These are phyloP conservation scores for Porodaedalea pini DNA, from an alignment of 1,284 basidiomycete genomes.

Conservation along the genomic window DNA sequence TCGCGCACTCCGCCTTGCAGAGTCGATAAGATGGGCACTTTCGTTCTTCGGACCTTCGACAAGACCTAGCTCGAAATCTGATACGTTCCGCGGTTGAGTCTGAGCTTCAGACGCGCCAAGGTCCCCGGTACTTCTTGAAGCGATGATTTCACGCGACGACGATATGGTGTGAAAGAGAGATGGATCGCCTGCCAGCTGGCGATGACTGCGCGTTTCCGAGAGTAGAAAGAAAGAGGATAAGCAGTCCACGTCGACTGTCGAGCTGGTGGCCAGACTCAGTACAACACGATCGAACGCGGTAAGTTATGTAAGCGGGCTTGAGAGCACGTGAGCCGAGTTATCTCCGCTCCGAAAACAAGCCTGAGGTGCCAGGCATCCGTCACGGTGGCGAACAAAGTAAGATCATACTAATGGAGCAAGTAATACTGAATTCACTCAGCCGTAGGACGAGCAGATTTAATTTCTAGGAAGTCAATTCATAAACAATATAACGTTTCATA, in stretches of 20 bases:
- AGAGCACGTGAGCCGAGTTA: too few species aligned
- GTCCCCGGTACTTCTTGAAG: neutral
- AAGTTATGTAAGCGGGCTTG: too few species aligned
- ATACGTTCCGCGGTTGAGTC: neutral
- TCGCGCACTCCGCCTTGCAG: constrained; percentile 6
- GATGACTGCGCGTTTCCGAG: neutral
- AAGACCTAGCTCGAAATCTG: neutral
- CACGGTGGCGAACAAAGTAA: too few species aligned
- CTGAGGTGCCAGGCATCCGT: too few species aligned
- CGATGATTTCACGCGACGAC: neutral
- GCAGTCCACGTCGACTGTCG: constrained; percentile 7
- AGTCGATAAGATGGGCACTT: constrained; percentile 13
- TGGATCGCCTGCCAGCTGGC: constrained; percentile 15
- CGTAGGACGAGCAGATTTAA: too few species aligned
- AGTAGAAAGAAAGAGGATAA: constrained; percentile 4
- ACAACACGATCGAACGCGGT: neutral
- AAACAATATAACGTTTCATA: too few species aligned
- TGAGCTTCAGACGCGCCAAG: neutral
- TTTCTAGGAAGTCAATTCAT: too few species aligned
- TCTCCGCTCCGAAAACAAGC: too few species aligned
- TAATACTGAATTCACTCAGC: too few species aligned
- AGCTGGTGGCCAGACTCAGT: neutral
- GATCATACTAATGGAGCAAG: too few species aligned
- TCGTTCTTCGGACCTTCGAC: neutral
- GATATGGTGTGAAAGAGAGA: constrained; percentile 1